Evolutionary conservation across 148 eudicot species (phyloP).

Genomic region (Oxyria digyna): DNA sequence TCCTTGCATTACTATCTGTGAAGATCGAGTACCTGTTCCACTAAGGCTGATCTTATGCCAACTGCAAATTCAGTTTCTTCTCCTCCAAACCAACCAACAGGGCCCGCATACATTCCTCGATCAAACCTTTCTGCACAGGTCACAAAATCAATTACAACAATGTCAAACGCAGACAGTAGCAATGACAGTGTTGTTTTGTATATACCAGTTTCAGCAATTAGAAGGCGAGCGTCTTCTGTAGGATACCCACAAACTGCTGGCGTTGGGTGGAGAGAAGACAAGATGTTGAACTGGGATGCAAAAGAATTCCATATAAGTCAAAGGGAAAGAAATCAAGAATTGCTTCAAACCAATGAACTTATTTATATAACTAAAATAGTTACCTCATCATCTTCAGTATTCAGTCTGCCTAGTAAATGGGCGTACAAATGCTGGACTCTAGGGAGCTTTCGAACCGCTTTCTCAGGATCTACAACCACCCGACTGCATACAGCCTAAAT

Average conservation of each 20-base stretch:
- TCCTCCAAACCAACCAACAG: conserved; percentile 98
- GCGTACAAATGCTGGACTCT: conserved; percentile 95
- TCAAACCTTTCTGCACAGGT: conserved; percentile 62
- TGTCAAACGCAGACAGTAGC: not conserved
- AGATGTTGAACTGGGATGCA: conserved; percentile 53
- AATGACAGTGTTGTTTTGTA: not conserved
- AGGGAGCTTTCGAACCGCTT: conserved; percentile 75
- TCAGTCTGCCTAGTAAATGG: conserved; percentile 51
- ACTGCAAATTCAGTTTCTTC: conserved; percentile 93
- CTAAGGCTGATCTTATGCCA: conserved; percentile 94
- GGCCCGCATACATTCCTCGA: conserved; percentile 98
- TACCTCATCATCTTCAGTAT: conserved; percentile 95
- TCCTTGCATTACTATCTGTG: no score
- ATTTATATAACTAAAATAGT: not conserved
- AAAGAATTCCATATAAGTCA: not conserved
- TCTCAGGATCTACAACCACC: conserved; percentile 62
- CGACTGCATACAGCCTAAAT: conserved; percentile 49
- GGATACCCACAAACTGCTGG: conserved; percentile 99
- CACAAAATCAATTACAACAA: not conserved
- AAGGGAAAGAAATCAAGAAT: not conserved
- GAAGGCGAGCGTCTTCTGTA: conserved; percentile 64
- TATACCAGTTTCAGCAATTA: conserved; percentile 83
- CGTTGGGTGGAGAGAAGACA: conserved; percentile 84
- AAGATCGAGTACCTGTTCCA: conserved; percentile 43
- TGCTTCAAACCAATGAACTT: no score